These are phyloP conservation scores for Penicillium flavigenum DNA, from an alignment of 495 filamentous ascomycete species.

Conservation along the genomic window DNA sequence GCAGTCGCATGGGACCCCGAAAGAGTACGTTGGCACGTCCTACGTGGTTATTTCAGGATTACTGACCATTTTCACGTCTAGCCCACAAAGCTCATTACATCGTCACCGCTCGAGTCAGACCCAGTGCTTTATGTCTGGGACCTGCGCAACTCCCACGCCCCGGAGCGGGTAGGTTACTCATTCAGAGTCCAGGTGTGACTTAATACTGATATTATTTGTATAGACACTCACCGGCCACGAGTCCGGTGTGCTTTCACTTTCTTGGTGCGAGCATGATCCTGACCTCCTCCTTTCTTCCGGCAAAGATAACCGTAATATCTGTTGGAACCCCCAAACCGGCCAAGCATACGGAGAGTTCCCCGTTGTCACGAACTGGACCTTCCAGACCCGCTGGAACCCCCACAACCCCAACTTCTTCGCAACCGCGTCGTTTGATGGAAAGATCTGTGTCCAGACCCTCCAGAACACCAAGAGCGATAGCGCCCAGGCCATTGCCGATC, in stretches of 20 bases:
- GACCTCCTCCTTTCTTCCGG: conserved; percentile 91
- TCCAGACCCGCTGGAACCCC: conserved; percentile 92
- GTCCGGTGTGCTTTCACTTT: conserved; percentile 87
- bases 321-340: conserved; percentile 94
- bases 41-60: background rate
- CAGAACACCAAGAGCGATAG: conserved; percentile 73
- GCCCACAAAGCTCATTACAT: conserved; percentile 89
- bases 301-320: conserved; percentile 92
- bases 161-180: conserved; percentile 62
- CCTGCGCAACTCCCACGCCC: conserved; percentile 91
- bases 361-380: conserved; percentile 97
- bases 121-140: conserved; percentile 93
- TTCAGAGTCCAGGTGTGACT: background rate
- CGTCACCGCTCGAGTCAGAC: conserved; percentile 86
- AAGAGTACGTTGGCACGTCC: conserved; percentile 44
- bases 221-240: conserved; percentile 83
- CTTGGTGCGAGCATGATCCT: conserved; percentile 92
- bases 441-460: conserved; percentile 86
- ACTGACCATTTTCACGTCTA: conserved; percentile 27
- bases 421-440: conserved; percentile 95
- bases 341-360: conserved; percentile 88
- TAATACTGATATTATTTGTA: conserved; percentile 13
- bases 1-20: conserved; percentile 96
- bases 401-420: conserved; percentile 87
- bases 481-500: conserved; percentile 51